A percentile compares a stretch with the other conserved stretches of the same genome.
Conservation (phyloP, 1,139 yeast genomes). For the Blastobotrys persicus region DNA sequence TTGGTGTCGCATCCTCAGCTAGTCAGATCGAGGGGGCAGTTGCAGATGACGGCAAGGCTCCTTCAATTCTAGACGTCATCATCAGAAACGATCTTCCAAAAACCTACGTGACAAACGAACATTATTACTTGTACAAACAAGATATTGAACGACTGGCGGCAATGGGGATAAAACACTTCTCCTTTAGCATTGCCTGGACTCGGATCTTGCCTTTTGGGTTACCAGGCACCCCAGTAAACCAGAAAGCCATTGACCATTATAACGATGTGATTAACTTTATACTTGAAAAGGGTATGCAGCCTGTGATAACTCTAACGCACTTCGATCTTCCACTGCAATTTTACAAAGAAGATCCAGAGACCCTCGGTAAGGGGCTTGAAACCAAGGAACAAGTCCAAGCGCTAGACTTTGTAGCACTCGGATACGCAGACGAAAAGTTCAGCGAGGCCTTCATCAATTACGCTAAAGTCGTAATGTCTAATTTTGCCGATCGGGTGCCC, state of each 20-base stretch:
- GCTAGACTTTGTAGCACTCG: slow-evolving; percentile 21
- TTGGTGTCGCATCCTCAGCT: slow-evolving; percentile 14
- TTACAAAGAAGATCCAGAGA: too few relatives aligned
- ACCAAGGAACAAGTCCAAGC: too few relatives aligned
- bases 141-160: slow-evolving; percentile 37
- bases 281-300: slow-evolving; percentile 33
- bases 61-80: slow-evolving; percentile 32
- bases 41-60: slow-evolving; percentile 37
- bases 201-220: slow-evolving; percentile 36
- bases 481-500: slow-evolving; percentile 37
- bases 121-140: slow-evolving; percentile 37
- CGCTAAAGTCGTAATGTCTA: slow-evolving; percentile 35
- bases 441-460: slow-evolving; percentile 36
- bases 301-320: slow-evolving; percentile 37
- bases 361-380: too few relatives aligned
- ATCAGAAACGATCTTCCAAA: slow-evolving; percentile 13
- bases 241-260: slow-evolving; percentile 36
- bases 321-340: slow-evolving; percentile 34
- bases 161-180: slow-evolving; percentile 36
- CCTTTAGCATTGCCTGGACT: slow-evolving; percentile 38
- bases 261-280: slow-evolving; percentile 36
- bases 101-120: slow-evolving; percentile 36
- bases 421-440: slow-evolving; percentile 28
- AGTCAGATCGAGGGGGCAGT: slow-evolving; percentile 40
- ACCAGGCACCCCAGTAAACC: slow-evolving; percentile 32